Evolutionary conservation across 1,284 basidiomycete genomes (phyloP), one percentile per base, ranked within the genome.

Genomic region (Tranzscheliella williamsii): DNA sequence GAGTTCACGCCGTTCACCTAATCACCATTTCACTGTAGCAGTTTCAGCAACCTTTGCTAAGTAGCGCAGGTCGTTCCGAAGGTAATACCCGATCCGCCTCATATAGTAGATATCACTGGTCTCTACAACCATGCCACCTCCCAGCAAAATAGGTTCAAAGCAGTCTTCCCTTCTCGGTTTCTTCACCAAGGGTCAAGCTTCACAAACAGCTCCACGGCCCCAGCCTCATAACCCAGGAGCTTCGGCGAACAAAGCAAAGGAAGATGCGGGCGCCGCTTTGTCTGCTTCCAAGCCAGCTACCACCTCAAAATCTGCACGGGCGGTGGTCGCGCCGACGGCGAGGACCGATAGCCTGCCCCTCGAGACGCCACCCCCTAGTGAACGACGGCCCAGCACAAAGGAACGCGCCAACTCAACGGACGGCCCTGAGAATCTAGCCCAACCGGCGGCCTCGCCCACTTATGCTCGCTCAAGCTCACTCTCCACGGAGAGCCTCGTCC

Each of bases 151-250:
- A 27, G 32, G 47, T 29, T 24, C 42, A 30, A 69, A 63, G 47
- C 62, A 69, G 43, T 58, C 58, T 23, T 52, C 62, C 26, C 54
- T 69, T 42, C 64, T 66, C 8, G 67, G 67, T 36, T 69, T 69
- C 54, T 69, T 69, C 33, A 43, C 57, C 36, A 66, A 67, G 35
- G 55, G 45, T 17, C 26, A 54, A 20, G 39, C 62, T 9, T 12
- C 43, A 3, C 57, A 49, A 16, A n/a, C 38, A 17, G 18, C 45
- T 21, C 20, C 38, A 8, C 30, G n/a, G n/a, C n/a, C n/a, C n/a
- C n/a, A 53, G 5, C 8, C 43, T n/a, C 38, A 44, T 16, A 36
- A n/a, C 30, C 12, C 44, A 21, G 27, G 41, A 17, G n/a, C 43
- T 1, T n/a, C n/a, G 31, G 30, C 5, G 20, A 26, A 22, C 21